Base-by-base conservation (phyloP, 2,329 filamentous ascomycete species). In the Colletotrichum cordylinicola region DNA sequence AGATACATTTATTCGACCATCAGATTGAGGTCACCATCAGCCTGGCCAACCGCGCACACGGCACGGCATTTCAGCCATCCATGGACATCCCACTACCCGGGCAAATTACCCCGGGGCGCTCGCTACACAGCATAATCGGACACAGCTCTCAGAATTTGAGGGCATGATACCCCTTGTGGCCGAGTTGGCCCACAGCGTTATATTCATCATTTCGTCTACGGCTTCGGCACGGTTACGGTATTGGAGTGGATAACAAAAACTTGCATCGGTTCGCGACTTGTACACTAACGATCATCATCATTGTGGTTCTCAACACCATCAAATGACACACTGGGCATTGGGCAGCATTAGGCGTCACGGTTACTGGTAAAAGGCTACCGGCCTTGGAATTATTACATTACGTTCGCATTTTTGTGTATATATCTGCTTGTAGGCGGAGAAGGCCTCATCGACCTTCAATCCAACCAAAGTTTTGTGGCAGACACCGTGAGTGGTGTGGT, bases 101-200 rank as follows among this genome's bases (percentile, higher is more conserved):
- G 43, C 24, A 27, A n/a, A n/a, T 4, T 21, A 55, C n/a, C 64
- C 35, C 48, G 8, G 70, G 70, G 58, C 74, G 37, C 29, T 65
- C 52, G 56, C 58, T 75, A 64, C 56, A 75, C 6, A 64, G 58
- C 70, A 73, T 75, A 75, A 75, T 76, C 67, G 67, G 66, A 75
- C 71, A 76, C 71, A 52, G 74, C 74, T 72, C 61, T 68, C 66
- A 64, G 60, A 39, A 72, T 29, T 70, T 35, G 66, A 70, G 67
- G 72, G 74, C 74, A 76, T 70, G 71, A 76, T 76, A 76, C 74
- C 74, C 58, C 58, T 67, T 70, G 67, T 74, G 72, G 74, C 71
- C 74, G 72, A 74, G 66, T 65, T 69, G 74, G 74, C 70, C 70
- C 65, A 69, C 58, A 75, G 74, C 74, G 70, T 75, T 69, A 69